Conservation (phyloP, 2,329 filamentous ascomycete species). For the Lachnellula subtilissima region DNA sequence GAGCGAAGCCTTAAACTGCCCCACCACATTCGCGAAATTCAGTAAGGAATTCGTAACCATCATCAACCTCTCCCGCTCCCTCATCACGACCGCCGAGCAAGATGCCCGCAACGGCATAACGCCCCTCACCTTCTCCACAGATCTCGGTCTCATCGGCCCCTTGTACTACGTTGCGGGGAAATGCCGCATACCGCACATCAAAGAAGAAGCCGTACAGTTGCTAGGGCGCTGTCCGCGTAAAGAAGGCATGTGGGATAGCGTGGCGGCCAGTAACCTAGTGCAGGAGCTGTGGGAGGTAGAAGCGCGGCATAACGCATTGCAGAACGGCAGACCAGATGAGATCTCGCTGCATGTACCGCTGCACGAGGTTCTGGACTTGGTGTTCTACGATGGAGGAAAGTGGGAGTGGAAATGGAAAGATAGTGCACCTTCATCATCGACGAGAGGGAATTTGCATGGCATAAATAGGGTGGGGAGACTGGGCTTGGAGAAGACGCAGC, state of each 20-base stretch:
- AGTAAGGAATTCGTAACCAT: constrained; percentile 17
- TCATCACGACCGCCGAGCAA: constrained; percentile 24
- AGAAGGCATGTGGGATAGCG: constrained; percentile 32
- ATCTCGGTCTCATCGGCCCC: constrained; percentile 27
- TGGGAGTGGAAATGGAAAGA: constrained; percentile 24
- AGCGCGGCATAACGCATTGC: constrained; percentile 9
- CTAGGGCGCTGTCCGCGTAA: constrained; percentile 21
- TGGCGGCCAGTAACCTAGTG: constrained; percentile 16
- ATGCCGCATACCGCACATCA: constrained; percentile 13
- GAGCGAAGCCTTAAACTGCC: constrained; percentile 13
- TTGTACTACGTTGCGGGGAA: constrained; percentile 26
- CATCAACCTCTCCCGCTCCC: constrained; percentile 22
- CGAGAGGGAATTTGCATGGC: background rate
- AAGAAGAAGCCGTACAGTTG: constrained; percentile 20
- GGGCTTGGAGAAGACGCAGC: background rate
- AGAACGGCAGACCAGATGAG: background rate
- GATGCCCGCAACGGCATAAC: constrained; percentile 22
- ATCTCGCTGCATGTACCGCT: constrained; percentile 2
- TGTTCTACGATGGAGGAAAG: constrained; percentile 18
- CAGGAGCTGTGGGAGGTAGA: constrained; percentile 25
- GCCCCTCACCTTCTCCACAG: constrained; percentile 25
- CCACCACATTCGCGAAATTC: constrained; percentile 10
- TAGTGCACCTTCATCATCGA: no score
- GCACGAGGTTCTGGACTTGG: constrained; percentile 15
- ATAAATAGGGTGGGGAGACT: background rate